Evolutionary conservation across 306 rosid genomes (phyloP), one percentile per base, ranked within the genome.

Genomic region (Trifolium dubium): DNA sequence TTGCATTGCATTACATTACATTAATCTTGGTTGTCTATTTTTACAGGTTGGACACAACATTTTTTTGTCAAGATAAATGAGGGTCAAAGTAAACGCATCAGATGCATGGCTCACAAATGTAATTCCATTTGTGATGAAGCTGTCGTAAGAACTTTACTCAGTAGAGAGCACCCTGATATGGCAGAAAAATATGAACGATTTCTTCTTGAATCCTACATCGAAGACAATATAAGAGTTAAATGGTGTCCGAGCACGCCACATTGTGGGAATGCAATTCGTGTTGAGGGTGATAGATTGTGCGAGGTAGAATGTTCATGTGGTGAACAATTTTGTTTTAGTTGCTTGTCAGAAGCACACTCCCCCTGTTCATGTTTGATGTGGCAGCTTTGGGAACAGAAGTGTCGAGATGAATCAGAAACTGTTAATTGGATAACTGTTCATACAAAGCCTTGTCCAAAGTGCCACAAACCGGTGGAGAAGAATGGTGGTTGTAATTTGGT

Each of bases 401-500:
- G 98, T 77, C 84, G 83, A 37, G 99, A 95, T 69, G 99, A 95
- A 83, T 95, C 99, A n/a, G 99, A 92, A 85, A 92, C 92, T 17
- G 97, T 95, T 75, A 95, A 95, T 77, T 95, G 99, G 99, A 92
- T 95, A 63, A 92, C 99, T 6, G 99, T 89, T 58, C 89, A 95
- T 77, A 95, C 99, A 28, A 95, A 95, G 79, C 85, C 96, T 61
- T 95, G 99, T 53, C 99, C 99, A 3, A 90, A 92, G 85, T 95
- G 99, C 79, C 95, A 85, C 84, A 95, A 95, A 85, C 88, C 92
- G 1, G 99, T 95, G 66, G 98, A 95, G 89, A 95, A 95, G 86
- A 95, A 92, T 67, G 99, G 99, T 79, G 99, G 99, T 63, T 95
- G 99, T 89, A 95, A 95, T 80, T 90, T 88, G 71, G 99, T 95